Conservation (phyloP, 352 stramenopile species). For the Elongisporangium senticosum region DNA sequence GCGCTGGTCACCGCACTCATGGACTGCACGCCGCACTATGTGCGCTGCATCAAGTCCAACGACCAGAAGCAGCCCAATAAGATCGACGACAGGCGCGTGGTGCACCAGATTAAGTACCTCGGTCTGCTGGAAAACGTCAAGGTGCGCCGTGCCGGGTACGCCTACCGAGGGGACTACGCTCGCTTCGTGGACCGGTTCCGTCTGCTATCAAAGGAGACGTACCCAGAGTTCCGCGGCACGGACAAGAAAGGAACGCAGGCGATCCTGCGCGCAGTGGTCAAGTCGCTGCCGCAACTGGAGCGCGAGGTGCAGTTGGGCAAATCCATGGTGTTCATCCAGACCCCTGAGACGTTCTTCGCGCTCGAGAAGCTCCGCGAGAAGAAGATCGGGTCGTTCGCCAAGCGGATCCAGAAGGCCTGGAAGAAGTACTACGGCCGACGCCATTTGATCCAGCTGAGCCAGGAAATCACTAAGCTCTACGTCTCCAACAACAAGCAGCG, state of each 20-base stretch:
- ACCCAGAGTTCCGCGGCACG: slow-evolving; percentile 67
- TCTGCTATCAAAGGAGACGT: slow-evolving; percentile 77
- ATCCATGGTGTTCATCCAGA: slow-evolving; percentile 90
- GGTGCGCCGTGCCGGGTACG: slow-evolving; percentile 77
- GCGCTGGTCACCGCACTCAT: slow-evolving; percentile 84
- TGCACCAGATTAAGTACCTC: slow-evolving; percentile 88
- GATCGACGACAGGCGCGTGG: slow-evolving; percentile 79
- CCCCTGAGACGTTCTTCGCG: slow-evolving; percentile 85
- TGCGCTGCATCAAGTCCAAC: slow-evolving; percentile 91
- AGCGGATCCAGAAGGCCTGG: slow-evolving; percentile 81
- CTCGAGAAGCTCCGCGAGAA: slow-evolving; percentile 85
- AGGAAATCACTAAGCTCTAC: slow-evolving; percentile 87
- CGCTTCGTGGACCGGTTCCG: slow-evolving; percentile 84
- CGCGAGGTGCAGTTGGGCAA: slow-evolving; percentile 85
- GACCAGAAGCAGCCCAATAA: slow-evolving; percentile 84
- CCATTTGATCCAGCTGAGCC: slow-evolving; percentile 74
- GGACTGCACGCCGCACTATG: slow-evolving; percentile 89
- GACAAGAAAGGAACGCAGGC: slow-evolving; percentile 84
- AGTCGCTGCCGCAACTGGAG: slow-evolving; percentile 62
- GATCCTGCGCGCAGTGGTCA: slow-evolving; percentile 74
- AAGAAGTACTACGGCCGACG: slow-evolving; percentile 74
- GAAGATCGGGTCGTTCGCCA: slow-evolving; percentile 68
- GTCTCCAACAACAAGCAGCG: slow-evolving; percentile 71
- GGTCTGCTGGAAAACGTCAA: slow-evolving; percentile 88
- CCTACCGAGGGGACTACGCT: slow-evolving; percentile 82